Percentiles rank a stretch among this genome's conserved stretches.
Conservation (phyloP, 2,329 filamentous ascomycete species). For the Nemania serpens region DNA sequence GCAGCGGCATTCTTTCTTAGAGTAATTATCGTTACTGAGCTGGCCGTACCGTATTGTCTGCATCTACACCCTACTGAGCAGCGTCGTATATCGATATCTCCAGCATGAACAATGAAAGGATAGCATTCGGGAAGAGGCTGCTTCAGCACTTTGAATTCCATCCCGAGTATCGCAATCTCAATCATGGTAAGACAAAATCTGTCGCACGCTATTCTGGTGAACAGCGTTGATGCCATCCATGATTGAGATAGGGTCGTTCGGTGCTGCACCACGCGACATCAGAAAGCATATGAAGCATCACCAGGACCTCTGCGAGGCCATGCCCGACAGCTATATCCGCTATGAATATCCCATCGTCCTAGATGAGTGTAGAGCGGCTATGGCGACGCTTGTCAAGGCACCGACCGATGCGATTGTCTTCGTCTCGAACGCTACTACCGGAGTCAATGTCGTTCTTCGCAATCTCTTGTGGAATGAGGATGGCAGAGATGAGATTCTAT, state of each 20-base stretch:
- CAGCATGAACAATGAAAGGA: constrained; percentile 5
- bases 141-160: constrained; percentile 72
- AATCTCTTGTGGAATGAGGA: constrained; percentile 70
- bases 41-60: too few species aligned
- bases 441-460: constrained; percentile 77
- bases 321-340: constrained; percentile 77
- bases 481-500: constrained; percentile 77
- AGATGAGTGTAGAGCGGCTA: constrained; percentile 64
- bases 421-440: constrained; percentile 79
- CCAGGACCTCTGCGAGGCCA: constrained; percentile 68
- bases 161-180: constrained; percentile 71
- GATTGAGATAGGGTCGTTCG: constrained; percentile 69
- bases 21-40: too few species aligned
- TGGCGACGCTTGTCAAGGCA: constrained; percentile 70
- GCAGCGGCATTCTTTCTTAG: too few species aligned
- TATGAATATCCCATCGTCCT: constrained; percentile 67
- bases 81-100: too few species aligned
- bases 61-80: too few species aligned
- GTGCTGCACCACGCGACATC: constrained; percentile 70
- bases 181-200: constrained; percentile 65
- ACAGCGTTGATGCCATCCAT: neutral
- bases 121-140: constrained; percentile 56
- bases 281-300: constrained; percentile 63
- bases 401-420: constrained; percentile 72
- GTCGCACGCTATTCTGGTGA: neutral